Base-by-base conservation (phyloP, 2,329 filamentous ascomycete genomes). In the Fusarium virguliforme region DNA sequence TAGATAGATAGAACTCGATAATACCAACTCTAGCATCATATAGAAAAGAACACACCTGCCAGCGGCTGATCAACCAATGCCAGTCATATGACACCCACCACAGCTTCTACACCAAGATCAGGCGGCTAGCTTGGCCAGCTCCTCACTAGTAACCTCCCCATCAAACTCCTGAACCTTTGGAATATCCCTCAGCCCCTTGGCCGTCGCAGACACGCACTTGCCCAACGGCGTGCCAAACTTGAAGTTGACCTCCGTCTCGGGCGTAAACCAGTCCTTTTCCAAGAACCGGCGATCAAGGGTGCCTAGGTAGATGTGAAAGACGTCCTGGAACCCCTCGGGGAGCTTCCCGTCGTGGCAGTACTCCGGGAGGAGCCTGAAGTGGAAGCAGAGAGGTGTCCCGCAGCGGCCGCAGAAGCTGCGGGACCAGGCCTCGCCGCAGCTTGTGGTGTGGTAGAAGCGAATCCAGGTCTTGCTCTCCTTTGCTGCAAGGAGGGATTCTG, bases 381-480 rank as follows among this genome's bases (percentile, higher is more conserved):
- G 73, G 53, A 53, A 77, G 41, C 61, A 64, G 0, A 76, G 8
- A 5, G 62, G 66, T 0, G 74, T 64, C 3, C 76, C 75, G 51
- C 75, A 78, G 8, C 76, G 74, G 0, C 70, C 70, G 22, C 76
- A 78, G 53, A 78, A 78, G 43, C 64, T 68, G 10, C 76, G 75
- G 0, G 76, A 76, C 38, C 41, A 46, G 1, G 55, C 59, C 4
- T 51, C 35, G 22, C 64, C 58, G 38, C 72, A 72, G n/a, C 62
- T 55, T 3, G n/a, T 35, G 35, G 67, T 67, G 51, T 77, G 76
- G 48, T 69, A 77, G 68, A 75, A 78, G n/a, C 75, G 67, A 12
- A 77, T 41, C 70, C 72, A 76, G 7, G 68, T 71, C 40, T 61
- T 56, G 38, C 50, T 64, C 41, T 68, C 60, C 1, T 55, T 54